phyloP scores from a whole-genome alignment of 352 stramenopile genomes.

The Pythium aphanidermatum region DNA sequence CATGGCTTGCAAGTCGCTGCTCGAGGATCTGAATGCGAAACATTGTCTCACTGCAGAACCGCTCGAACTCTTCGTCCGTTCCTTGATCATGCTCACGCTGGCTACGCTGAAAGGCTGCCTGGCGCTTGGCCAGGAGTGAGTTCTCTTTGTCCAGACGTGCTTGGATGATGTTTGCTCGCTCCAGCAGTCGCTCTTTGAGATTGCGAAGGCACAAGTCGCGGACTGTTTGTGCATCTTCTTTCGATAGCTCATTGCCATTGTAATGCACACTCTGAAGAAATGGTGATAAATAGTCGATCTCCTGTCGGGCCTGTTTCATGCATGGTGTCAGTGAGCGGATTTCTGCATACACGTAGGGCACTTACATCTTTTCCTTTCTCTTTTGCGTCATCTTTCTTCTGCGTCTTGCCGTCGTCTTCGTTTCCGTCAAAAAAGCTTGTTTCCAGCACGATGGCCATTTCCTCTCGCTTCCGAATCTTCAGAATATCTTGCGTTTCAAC shows the following conservation, averaged over 20 bases:
- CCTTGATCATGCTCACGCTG: slow-evolving; percentile 88
- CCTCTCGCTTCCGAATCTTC: slow-evolving; percentile 83
- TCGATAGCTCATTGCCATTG: slow-evolving; percentile 39
- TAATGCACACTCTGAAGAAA: slow-evolving; percentile 86
- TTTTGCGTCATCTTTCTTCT: slow-evolving; percentile 58
- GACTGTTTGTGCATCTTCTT: slow-evolving; percentile 83
- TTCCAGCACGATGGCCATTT: slow-evolving; percentile 81
- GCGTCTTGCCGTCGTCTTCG: slow-evolving; percentile 55
- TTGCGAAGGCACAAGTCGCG: slow-evolving; percentile 89
- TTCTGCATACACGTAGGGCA: background rate
- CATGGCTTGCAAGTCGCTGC: slow-evolving; percentile 88
- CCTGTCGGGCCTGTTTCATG: slow-evolving; percentile 66
- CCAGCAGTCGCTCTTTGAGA: slow-evolving; percentile 90
- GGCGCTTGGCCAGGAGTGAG: slow-evolving; percentile 83
- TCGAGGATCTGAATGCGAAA: slow-evolving; percentile 96
- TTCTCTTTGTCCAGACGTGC: slow-evolving; percentile 92
- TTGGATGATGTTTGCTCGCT: slow-evolving; percentile 95
- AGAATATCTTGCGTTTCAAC: slow-evolving; percentile 90
- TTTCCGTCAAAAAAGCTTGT: slow-evolving; percentile 80
- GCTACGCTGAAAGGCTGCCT: slow-evolving; percentile 90
- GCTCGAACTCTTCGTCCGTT: slow-evolving; percentile 92
- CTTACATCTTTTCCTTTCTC: slow-evolving; percentile 63
- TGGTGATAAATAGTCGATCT: slow-evolving; percentile 92
- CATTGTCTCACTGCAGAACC: slow-evolving; percentile 93
- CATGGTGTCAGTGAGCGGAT: too few relatives aligned